Conservation (phyloP, 768 basidiomycete species). For the Leucosporidium scottii region DNA sequence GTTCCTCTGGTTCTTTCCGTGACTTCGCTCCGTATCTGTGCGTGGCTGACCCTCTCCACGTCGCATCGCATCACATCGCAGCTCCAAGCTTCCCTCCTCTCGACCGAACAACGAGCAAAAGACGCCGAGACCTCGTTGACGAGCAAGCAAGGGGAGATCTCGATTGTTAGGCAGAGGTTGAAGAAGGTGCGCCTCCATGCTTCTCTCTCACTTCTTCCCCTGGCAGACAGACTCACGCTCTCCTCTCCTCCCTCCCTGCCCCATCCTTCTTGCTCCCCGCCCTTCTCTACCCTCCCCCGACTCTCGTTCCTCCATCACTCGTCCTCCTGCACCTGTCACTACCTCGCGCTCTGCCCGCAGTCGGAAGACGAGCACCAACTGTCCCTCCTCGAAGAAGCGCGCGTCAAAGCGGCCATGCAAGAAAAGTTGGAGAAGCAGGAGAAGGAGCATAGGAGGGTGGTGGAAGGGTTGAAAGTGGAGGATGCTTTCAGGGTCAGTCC, state of each 20-base stretch:
- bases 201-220: too few relatives aligned
- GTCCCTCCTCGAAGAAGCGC: constrained; percentile 1
- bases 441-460: constrained; percentile 8
- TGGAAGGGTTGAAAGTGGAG: constrained; percentile 1
- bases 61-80: too few relatives aligned
- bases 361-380: constrained; percentile 2
- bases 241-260: too few relatives aligned
- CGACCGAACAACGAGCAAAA: too few relatives aligned
- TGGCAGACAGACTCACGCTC: too few relatives aligned
- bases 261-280: too few relatives aligned
- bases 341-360: background rate
- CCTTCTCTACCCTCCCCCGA: too few relatives aligned
- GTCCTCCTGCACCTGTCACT: too few relatives aligned
- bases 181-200: constrained; percentile 2
- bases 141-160: constrained; percentile 12
- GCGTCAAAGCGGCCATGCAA: background rate
- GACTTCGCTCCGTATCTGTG: too few relatives aligned
- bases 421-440: constrained; percentile 8
- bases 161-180: constrained; percentile 1
- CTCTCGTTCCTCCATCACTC: too few relatives aligned
- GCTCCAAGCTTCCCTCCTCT: constrained; percentile 7
- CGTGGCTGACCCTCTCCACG: too few relatives aligned
- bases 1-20: too few relatives aligned
- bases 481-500: constrained; percentile 20
- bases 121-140: background rate